These are phyloP conservation scores for Boletus sp. DNA, from an alignment of 768 basidiomycete species.

Conservation along the genomic window DNA sequence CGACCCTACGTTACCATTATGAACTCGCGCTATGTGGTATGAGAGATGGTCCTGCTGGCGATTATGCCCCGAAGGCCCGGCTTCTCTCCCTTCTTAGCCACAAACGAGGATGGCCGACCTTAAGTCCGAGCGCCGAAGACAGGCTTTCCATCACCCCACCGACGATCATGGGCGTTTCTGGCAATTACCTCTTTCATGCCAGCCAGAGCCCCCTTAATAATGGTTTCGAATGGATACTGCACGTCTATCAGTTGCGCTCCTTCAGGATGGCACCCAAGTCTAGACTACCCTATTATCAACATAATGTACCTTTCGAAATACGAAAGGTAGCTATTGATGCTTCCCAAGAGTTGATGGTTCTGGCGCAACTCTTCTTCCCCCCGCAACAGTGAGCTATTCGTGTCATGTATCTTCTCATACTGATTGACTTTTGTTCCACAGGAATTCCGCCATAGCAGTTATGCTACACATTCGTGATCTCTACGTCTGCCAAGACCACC, in stretches of 20 bases:
- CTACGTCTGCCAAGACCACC: slow-evolving; percentile 54
- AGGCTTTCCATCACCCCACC: slow-evolving; percentile 30
- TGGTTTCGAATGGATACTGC: slow-evolving; percentile 31
- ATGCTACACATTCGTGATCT: slow-evolving; percentile 51
- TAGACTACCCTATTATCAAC: slow-evolving; percentile 29
- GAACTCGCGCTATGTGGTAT: slow-evolving; percentile 32
- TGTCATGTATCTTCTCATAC: neutral
- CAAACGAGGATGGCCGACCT: slow-evolving; percentile 33
- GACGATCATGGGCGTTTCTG: slow-evolving; percentile 32
- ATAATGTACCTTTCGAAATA: slow-evolving; percentile 33
- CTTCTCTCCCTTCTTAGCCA: slow-evolving; percentile 30
- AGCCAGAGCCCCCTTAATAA: slow-evolving; percentile 32
- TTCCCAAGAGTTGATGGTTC: slow-evolving; percentile 29
- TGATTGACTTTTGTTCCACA: slow-evolving; percentile 7
- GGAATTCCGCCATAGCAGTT: slow-evolving; percentile 25
- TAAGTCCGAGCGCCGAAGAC: slow-evolving; percentile 31
- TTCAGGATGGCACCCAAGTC: slow-evolving; percentile 26
- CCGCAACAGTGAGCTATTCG: slow-evolving; percentile 22
- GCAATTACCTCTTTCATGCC: slow-evolving; percentile 32
- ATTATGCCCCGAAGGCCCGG: slow-evolving; percentile 15
- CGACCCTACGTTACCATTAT: slow-evolving; percentile 30
- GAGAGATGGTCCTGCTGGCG: slow-evolving; percentile 25
- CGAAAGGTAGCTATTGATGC: slow-evolving; percentile 32
- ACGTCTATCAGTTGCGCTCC: slow-evolving; percentile 34
- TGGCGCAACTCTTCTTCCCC: slow-evolving; percentile 30